Base-by-base conservation (phyloP, 345 rosid species). In the Eucalyptus erythrocorys region DNA sequence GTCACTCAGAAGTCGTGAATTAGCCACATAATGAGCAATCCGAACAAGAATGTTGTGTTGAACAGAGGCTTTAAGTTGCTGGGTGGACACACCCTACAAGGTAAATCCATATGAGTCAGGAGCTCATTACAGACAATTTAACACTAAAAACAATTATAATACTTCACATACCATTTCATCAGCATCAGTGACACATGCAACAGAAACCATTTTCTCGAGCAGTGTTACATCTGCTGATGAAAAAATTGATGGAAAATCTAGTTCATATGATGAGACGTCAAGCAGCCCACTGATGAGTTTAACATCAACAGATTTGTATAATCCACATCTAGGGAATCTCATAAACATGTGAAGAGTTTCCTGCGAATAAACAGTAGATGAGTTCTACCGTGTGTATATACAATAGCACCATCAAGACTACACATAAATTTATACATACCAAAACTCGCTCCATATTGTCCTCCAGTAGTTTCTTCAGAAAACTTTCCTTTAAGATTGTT, bases 311-410 rank as follows among this genome's bases (percentile, higher is more conserved):
- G 93, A 90, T 50, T 91, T 89, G 68, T 88, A 84, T 22, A 86
- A 87, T 86, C 89, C 87, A 32, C 93, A 90, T 90, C 98, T 91
- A 61, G 99, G 99, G 91, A 95, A 96, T 88, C 95, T 95, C 98
- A 96, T 94, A 87, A 97, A 95, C 80, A 95, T 93, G 90, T 93
- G 92, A 87, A 96, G 88, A 22, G 95, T 91, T 61, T 93, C 99
- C 99, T 97, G 96, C 30, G 0, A 76, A 76, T 3, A 40, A 76
- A 22, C 47, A 40, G 13, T 40, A 76, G 89, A 88, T 91, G 84
- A 51, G 79, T 82, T 90, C 89, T 88, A 89, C 91, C 87, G 24
- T 85, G 50, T 71, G 64, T 40, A 59, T 68, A 92, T 66, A 68
- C 13, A 91, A 87, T 42, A 59, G 45, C 30, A 64, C 34, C 82